Base-by-base conservation (phyloP, 148 eudicot genomes). In the Nyssa sinensis region DNA sequence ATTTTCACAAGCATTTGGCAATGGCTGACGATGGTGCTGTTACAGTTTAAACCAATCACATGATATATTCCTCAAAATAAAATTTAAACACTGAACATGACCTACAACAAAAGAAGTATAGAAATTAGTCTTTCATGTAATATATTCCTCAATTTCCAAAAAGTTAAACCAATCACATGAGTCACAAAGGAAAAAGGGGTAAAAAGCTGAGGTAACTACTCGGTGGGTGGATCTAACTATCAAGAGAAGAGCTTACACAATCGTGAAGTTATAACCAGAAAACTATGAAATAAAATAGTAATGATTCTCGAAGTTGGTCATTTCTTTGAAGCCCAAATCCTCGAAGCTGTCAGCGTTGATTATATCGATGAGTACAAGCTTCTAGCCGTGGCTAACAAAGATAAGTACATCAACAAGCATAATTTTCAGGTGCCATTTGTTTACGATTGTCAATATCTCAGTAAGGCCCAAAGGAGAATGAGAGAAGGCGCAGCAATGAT, bases 401-500 rank as follows among this genome's bases (percentile, higher is more conserved):
- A 81, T 7, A 53, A 88, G 67, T 90, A 81, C 78, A 82, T 90
- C 44, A 88, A 90, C 60, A 90, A 90, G 68, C 95, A 88, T 17
- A 88, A 86, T 67, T 86, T 90, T 13, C 66, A 87, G 62, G 81
- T 81, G 5, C 95, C 90, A 3, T 90, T 88, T 35, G 75, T 86
- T 12, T 85, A 87, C 7, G 90, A 92, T 51, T 83, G 90, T 34
- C 24, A 77, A 12, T 85, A 88, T 78, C 60, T 90, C 5, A 92
- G 95, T 0, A 89, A 83, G 34, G 95, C 90, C 0, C 74, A 88
- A 59, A 80, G 90, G 76, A 70, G 95, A 59, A 78, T 88, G 13
- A 70, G 95, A 31, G 95, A 90, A 80, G 95, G 95, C 0, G 87
- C 95, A 0, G 88, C 92, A 3, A 84, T 90, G 92, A 71, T 90